Conservation (phyloP, 2,329 filamentous ascomycete species). For the Xylaria hypoxylon region DNA sequence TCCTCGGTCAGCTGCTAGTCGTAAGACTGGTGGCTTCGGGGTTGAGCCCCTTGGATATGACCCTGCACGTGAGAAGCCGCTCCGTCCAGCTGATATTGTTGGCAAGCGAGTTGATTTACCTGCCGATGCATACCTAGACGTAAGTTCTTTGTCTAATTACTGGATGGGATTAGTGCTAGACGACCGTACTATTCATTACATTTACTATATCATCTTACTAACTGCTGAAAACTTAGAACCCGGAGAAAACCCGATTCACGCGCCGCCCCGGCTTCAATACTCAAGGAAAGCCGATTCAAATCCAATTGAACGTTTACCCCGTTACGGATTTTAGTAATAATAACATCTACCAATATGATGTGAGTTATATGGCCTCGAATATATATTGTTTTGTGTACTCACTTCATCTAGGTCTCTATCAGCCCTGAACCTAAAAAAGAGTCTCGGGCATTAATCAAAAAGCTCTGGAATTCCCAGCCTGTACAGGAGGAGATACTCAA, state of each 20-base stretch:
- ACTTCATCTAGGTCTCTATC: slow-evolving; percentile 68
- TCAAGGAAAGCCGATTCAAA: slow-evolving; percentile 62
- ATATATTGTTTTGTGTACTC: not conserved
- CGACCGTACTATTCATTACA: not conserved
- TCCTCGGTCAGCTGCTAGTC: not conserved
- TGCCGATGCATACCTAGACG: slow-evolving; percentile 64
- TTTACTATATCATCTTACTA: slow-evolving; percentile 23
- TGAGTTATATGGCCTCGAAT: slow-evolving; percentile 60
- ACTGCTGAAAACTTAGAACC: slow-evolving; percentile 40
- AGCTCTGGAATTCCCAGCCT: slow-evolving; percentile 76
- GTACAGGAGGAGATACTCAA: slow-evolving; percentile 67
- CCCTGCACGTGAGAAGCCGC: slow-evolving; percentile 41
- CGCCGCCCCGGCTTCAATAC: slow-evolving; percentile 68
- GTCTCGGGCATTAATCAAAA: slow-evolving; percentile 72
- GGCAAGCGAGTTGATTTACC: slow-evolving; percentile 68
- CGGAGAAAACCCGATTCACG: slow-evolving; percentile 52
- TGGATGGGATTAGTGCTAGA: not conserved
- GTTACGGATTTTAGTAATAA: slow-evolving; percentile 70
- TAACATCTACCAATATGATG: slow-evolving; percentile 86
- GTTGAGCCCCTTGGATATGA: slow-evolving; percentile 34
- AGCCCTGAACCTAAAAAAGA: slow-evolving; percentile 62
- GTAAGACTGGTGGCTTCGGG: not conserved
- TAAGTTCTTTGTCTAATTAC: slow-evolving; percentile 44
- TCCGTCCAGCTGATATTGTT: slow-evolving; percentile 50
- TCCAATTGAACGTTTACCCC: slow-evolving; percentile 80